Evolutionary conservation across 2,329 filamentous ascomycete genomes (phyloP).

Genomic region (Pestalotiopsis sp.): DNA sequence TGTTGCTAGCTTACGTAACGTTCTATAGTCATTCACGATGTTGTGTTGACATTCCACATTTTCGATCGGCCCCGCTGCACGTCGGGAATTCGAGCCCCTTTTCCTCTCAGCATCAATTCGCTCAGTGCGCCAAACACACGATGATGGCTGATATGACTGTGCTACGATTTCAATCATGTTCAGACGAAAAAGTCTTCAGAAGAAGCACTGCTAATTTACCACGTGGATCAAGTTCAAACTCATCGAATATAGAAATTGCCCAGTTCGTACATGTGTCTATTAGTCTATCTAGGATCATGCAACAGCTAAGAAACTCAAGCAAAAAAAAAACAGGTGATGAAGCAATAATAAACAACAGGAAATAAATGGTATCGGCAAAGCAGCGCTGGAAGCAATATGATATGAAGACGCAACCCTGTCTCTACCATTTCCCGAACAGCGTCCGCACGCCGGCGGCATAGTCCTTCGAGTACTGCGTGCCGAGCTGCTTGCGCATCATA

Average conservation of each 20-base stretch:
- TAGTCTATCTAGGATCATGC: not conserved
- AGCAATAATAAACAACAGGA: not conserved
- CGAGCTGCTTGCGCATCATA: conserved; percentile 41
- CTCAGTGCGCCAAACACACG: not conserved
- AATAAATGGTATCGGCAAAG: not conserved
- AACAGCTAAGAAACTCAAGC: not conserved
- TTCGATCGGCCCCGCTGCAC: not conserved
- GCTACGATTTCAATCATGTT: too few relatives aligned
- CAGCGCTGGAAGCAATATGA: not conserved
- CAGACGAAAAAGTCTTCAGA: not conserved
- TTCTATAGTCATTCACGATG: not conserved
- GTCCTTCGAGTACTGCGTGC: conserved; percentile 33
- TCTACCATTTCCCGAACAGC: conserved; percentile 1
- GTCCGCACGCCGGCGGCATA: conserved; percentile 32
- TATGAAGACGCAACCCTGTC: not conserved
- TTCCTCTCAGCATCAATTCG: not conserved
- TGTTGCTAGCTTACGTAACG: not conserved
- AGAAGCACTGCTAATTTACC: too few relatives aligned
- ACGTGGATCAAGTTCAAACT: too few relatives aligned
- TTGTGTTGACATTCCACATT: not conserved
- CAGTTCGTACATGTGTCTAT: not conserved
- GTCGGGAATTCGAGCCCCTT: not conserved
- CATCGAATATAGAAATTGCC: too few relatives aligned
- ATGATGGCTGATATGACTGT: not conserved
- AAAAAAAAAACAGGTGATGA: not conserved